Evolutionary conservation across 2,329 filamentous ascomycete genomes (phyloP).

Genomic region (Paecilomyces formosus): DNA sequence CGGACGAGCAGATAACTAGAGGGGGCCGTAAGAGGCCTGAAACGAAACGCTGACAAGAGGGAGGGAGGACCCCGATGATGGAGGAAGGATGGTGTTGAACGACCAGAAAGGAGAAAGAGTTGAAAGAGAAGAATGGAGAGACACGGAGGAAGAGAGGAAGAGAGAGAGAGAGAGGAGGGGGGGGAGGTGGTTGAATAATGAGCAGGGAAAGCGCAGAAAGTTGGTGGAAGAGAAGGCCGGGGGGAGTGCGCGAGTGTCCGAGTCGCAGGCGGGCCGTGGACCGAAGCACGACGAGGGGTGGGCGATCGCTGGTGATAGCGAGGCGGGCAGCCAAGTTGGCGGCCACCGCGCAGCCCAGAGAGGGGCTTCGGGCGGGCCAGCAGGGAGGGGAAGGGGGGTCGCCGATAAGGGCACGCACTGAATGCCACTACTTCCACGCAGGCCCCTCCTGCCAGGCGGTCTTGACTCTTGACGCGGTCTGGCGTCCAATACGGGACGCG

Average conservation of each 20-base stretch:
- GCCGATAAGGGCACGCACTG: not conserved
- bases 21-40: constrained; percentile 1
- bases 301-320: constrained; percentile 12
- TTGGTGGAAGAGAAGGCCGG: constrained; percentile 11
- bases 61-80: constrained; percentile 8
- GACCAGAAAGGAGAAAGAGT: not conserved
- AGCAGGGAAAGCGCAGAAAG: constrained; percentile 7
- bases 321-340: not conserved
- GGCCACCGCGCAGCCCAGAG: not conserved
- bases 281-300: constrained; percentile 11
- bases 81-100: constrained; percentile 2
- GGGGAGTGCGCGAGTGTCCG: constrained; percentile 9
- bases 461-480: not conserved
- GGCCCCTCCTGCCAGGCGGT: not conserved
- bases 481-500: not conserved
- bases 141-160: constrained; percentile 3
- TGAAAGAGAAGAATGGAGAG: constrained; percentile 15
- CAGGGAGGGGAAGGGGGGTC: constrained; percentile 1
- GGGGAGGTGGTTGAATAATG: constrained; percentile 6
- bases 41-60: not conserved
- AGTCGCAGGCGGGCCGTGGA: constrained; percentile 13
- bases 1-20: constrained; percentile 16
- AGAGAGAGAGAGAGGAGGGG: constrained; percentile 10
- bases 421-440: not conserved
- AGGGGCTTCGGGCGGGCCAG: not conserved